Conservation (phyloP, 2,329 filamentous ascomycete species). For the Xylaria sp. region DNA sequence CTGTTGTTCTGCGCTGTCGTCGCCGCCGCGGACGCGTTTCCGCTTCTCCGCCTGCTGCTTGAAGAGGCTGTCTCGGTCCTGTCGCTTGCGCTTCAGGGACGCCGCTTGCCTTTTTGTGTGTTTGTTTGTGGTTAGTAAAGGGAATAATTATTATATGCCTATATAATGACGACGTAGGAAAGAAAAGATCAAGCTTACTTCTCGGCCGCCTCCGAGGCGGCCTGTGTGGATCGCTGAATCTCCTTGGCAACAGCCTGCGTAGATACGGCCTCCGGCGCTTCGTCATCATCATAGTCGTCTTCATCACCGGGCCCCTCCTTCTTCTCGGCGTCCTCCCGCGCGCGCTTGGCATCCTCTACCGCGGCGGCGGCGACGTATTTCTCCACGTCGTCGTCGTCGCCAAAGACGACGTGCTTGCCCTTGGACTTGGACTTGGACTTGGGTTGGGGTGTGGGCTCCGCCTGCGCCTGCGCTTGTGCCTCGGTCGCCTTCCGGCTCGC, state of each 20-base stretch:
- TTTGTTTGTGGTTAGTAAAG: no score
- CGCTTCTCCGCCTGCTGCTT: slow-evolving; percentile 58
- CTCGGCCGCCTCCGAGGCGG: slow-evolving; percentile 52
- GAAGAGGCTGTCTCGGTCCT: slow-evolving; percentile 56
- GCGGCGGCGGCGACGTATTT: slow-evolving; percentile 35
- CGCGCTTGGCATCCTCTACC: slow-evolving; percentile 2
- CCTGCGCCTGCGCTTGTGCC: slow-evolving; percentile 1
- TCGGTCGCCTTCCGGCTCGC: slow-evolving; percentile 30
- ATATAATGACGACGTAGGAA: neutral
- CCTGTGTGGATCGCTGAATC: slow-evolving; percentile 49
- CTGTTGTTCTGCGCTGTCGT: no score
- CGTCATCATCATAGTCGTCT: slow-evolving; percentile 56
- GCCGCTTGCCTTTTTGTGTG: slow-evolving; percentile 58
- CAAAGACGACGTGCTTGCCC: slow-evolving; percentile 37
- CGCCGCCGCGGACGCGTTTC: slow-evolving; percentile 39
- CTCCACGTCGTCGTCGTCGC: slow-evolving; percentile 38
- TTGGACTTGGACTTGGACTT: slow-evolving; percentile 35
- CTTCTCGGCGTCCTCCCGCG: slow-evolving; percentile 17
- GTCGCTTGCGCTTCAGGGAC: slow-evolving; percentile 56
- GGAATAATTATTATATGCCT: slow-evolving; percentile 7
- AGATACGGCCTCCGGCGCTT: slow-evolving; percentile 62
- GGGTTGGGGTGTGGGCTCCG: slow-evolving; percentile 26
- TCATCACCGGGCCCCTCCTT: slow-evolving; percentile 46
- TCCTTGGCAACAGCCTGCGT: slow-evolving; percentile 52
- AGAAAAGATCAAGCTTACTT: slow-evolving; percentile 45